Evolutionary conservation across 2,329 filamentous ascomycete species (phyloP).

Genomic region (Scedosporium aurantiacum): DNA sequence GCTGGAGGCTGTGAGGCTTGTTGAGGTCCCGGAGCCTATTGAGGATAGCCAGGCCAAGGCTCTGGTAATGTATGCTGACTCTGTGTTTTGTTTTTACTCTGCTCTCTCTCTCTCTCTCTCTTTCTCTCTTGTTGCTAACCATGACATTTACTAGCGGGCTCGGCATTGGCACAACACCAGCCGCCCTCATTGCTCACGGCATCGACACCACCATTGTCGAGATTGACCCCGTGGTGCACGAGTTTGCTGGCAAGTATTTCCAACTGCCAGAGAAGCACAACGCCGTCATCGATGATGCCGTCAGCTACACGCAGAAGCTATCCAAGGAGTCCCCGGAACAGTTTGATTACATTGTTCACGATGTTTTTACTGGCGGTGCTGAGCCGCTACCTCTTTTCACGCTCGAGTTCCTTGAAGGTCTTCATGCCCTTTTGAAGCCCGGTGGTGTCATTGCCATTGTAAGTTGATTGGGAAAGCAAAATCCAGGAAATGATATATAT

Average conservation of each 20-base stretch:
- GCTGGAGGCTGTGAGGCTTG: conserved; percentile 79
- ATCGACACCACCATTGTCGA: conserved; percentile 92
- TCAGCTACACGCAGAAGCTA: conserved; percentile 48
- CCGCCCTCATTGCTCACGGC: conserved; percentile 74
- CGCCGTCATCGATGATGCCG: conserved; percentile 71
- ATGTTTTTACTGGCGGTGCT: conserved; percentile 93
- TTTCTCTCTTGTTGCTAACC: not conserved
- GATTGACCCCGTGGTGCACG: conserved; percentile 80
- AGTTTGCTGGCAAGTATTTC: conserved; percentile 77
- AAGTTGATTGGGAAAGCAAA: conserved; percentile 24
- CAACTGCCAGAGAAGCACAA: conserved; percentile 65
- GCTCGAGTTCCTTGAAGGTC: conserved; percentile 62
- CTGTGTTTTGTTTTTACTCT: not conserved
- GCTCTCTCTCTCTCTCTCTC: not conserved
- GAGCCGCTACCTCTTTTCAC: conserved; percentile 88
- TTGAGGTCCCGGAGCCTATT: conserved; percentile 45
- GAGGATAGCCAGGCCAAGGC: conserved; percentile 62
- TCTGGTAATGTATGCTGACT: conserved; percentile 62
- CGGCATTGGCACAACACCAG: conserved; percentile 83
- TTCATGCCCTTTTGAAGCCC: conserved; percentile 60
- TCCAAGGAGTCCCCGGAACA: conserved; percentile 30
- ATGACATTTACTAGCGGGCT: conserved; percentile 51
- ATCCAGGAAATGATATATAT: too few relatives aligned
- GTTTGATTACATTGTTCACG: conserved; percentile 92
- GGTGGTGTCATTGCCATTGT: conserved; percentile 83